Percentiles rank a stretch among this genome's conserved stretches.
These are phyloP conservation scores for Blumeria hordei DNA, from an alignment of 2,329 filamentous ascomycete genomes.

Conservation along the genomic window DNA sequence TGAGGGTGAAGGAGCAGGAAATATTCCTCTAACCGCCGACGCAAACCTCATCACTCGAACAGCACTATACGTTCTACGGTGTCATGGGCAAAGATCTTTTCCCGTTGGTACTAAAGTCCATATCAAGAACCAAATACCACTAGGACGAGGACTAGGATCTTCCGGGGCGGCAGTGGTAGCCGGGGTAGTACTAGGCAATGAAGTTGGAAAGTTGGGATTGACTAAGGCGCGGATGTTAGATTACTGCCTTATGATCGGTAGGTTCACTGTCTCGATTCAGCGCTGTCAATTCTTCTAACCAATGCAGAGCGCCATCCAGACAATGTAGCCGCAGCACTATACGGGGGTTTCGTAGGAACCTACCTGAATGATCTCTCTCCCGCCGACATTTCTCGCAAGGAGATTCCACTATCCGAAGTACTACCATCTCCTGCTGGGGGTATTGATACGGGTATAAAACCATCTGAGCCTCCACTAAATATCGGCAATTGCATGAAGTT, in stretches of 20 bases:
- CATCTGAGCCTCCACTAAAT: conserved; percentile 69
- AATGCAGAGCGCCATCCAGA: conserved; percentile 57
- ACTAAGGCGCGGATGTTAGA: conserved; percentile 69
- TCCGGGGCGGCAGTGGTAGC: conserved; percentile 90
- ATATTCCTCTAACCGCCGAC: conserved; percentile 65
- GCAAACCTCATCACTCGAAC: conserved; percentile 85
- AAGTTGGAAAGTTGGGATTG: conserved; percentile 58
- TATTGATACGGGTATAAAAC: conserved; percentile 64
- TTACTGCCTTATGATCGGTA: conserved; percentile 90
- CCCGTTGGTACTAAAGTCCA: conserved; percentile 73
- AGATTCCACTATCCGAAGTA: conserved; percentile 87
- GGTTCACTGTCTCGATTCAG: conserved; percentile 7
- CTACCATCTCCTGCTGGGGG: conserved; percentile 76
- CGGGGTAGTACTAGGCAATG: conserved; percentile 77
- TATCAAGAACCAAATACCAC: conserved; percentile 83
- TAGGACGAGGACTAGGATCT: conserved; percentile 81
- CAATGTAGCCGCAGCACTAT: conserved; percentile 84
- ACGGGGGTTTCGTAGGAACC: conserved; percentile 88
- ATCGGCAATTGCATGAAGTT: conserved; percentile 97
- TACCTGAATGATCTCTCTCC: conserved; percentile 83
- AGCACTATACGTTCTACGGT: conserved; percentile 81
- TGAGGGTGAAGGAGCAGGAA: conserved; percentile 44
- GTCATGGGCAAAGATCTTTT: conserved; percentile 68
- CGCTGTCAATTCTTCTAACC: neutral
- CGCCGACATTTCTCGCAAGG: conserved; percentile 69